phyloP scores from a whole-genome alignment of 2,329 filamentous ascomycete genomes.

The Hysterium pulicare region DNA sequence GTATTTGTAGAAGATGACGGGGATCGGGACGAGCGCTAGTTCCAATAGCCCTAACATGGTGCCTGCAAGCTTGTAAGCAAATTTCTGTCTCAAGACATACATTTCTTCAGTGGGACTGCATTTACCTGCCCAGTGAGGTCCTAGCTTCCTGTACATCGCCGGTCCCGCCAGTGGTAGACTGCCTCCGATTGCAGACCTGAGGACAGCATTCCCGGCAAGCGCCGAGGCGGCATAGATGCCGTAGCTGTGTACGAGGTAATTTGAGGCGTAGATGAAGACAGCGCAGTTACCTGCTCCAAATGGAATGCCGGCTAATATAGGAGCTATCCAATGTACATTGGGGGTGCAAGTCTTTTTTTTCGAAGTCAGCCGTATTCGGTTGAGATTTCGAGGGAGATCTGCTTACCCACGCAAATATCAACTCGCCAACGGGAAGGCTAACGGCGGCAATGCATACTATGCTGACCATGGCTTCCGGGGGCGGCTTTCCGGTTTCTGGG shows the following conservation, averaged over 20 bases:
- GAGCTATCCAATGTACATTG: conserved; percentile 76
- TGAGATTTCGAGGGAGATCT: conserved; percentile 55
- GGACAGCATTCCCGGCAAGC: conserved; percentile 73
- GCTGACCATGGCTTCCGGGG: conserved; percentile 77
- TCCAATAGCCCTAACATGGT: conserved; percentile 73
- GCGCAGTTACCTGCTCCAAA: conserved; percentile 75
- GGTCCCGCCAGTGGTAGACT: conserved; percentile 72
- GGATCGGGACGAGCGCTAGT: conserved; percentile 72
- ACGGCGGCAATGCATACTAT: conserved; percentile 76
- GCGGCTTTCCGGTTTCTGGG: conserved; percentile 67
- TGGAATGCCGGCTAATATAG: conserved; percentile 73
- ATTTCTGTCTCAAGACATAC: too few species aligned
- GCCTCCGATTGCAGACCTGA: conserved; percentile 72
- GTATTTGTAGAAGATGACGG: conserved; percentile 70
- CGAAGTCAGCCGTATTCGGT: not conserved
- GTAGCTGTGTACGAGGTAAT: conserved; percentile 76
- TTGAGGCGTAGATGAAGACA: conserved; percentile 78
- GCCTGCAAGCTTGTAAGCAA: too few species aligned
- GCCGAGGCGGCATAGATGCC: conserved; percentile 79
- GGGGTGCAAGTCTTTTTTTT: conserved; percentile 52
- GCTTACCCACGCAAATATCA: conserved; percentile 89
- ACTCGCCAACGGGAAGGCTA: conserved; percentile 71
- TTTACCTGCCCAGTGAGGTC: conserved; percentile 69
- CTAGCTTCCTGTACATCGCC: conserved; percentile 65
- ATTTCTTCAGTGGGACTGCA: too few species aligned